phyloP scores from a whole-genome alignment of 228 moss, liverwort and hornwort species.

The Sphagnum fallax region DNA sequence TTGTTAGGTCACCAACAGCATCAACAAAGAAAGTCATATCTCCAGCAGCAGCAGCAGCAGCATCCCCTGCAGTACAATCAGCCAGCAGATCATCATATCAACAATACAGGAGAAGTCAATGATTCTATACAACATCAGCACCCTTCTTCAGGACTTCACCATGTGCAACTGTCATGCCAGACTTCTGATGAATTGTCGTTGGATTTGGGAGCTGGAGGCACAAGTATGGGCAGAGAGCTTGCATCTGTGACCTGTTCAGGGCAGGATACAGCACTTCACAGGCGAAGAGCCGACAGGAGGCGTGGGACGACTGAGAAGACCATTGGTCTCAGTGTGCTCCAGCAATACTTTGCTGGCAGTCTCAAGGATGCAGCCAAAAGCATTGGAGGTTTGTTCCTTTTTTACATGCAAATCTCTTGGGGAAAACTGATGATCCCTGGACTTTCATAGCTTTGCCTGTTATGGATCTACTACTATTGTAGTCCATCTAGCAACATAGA shows the following conservation, averaged over 20 bases:
- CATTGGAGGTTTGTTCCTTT: constrained; percentile 51
- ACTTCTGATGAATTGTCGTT: constrained; percentile 29
- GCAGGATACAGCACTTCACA: constrained; percentile 17
- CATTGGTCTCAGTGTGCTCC: constrained; percentile 59
- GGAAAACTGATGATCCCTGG: too few species aligned
- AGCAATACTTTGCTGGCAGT: constrained; percentile 71
- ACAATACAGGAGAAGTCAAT: constrained; percentile 23
- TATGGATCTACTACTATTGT: too few species aligned
- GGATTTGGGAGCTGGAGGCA: constrained; percentile 30
- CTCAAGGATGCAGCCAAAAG: constrained; percentile 67
- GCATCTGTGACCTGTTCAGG: constrained; percentile 7
- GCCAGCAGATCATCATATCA: constrained; percentile 17
- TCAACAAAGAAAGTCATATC: constrained; percentile 8
- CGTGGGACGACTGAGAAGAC: constrained; percentile 66
- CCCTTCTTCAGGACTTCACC: constrained; percentile 24
- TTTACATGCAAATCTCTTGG: not conserved
- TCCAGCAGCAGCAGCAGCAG: not conserved
- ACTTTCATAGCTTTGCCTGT: too few species aligned
- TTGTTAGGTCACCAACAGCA: constrained; percentile 12
- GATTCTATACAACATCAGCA: constrained; percentile 31
- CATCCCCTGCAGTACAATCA: constrained; percentile 11
- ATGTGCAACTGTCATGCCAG: constrained; percentile 20
- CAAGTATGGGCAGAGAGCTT: constrained; percentile 42
- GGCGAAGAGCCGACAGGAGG: constrained; percentile 49
- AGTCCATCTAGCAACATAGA: too few species aligned